Evolutionary conservation across 2,329 filamentous ascomycete genomes (phyloP).

Genomic region (Monosporascus sp.): DNA sequence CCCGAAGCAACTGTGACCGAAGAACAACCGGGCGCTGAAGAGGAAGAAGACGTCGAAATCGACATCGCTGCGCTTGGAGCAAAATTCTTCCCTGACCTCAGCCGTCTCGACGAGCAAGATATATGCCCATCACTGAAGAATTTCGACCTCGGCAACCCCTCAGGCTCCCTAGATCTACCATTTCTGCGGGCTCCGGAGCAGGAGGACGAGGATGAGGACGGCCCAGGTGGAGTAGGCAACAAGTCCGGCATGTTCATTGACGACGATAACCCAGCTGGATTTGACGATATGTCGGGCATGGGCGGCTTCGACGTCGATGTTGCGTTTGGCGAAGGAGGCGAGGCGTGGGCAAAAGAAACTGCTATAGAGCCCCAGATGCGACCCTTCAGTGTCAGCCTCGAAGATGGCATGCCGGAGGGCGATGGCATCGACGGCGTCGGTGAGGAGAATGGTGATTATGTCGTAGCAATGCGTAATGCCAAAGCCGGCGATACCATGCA

Average conservation of each 20-base stretch:
- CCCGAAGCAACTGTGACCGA: conserved; percentile 32
- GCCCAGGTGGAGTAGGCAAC: conserved; percentile 51
- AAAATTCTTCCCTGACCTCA: conserved; percentile 82
- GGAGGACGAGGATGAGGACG: conserved; percentile 56
- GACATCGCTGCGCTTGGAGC: conserved; percentile 70
- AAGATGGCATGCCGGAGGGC: conserved; percentile 49
- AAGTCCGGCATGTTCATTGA: conserved; percentile 80
- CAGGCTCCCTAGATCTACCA: conserved; percentile 80
- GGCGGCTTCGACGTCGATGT: conserved; percentile 72
- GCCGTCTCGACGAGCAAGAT: conserved; percentile 75
- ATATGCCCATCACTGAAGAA: conserved; percentile 93
- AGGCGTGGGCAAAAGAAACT: conserved; percentile 90
- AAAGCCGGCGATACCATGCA: conserved; percentile 67
- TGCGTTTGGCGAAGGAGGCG: conserved; percentile 91
- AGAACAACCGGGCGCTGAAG: conserved; percentile 39
- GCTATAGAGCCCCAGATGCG: conserved; percentile 82
- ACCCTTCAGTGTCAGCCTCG: conserved; percentile 61
- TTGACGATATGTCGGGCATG: conserved; percentile 71
- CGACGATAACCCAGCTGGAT: conserved; percentile 77
- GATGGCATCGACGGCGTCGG: conserved; percentile 52
- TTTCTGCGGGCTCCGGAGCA: conserved; percentile 88
- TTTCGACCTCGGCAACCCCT: conserved; percentile 84
- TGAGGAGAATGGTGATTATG: conserved; percentile 65
- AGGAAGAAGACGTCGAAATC: conserved; percentile 65
- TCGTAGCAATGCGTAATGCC: conserved; percentile 70